Percentiles rank a stretch among this genome's conserved stretches.
These are phyloP conservation scores for Penicillium goetzii DNA, from an alignment of 495 filamentous ascomycete genomes.

Conservation along the genomic window DNA sequence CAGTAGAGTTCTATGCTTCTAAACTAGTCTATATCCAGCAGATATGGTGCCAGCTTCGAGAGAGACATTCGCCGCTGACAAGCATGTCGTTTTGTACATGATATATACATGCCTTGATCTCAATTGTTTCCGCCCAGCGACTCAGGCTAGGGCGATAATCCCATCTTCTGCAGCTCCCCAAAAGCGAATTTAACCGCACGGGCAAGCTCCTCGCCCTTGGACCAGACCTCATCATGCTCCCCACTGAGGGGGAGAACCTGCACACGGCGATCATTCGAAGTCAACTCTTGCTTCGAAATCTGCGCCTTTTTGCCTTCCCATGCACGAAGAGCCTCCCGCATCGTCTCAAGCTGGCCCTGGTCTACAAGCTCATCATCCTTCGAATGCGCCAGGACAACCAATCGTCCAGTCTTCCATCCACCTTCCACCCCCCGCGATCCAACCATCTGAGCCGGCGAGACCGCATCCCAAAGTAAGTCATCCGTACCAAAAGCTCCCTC, in stretches of 20 bases:
- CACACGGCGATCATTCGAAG: conserved; percentile 50
- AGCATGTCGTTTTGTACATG: background rate
- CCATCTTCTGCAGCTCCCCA: conserved; percentile 36
- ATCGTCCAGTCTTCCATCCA: conserved; percentile 46
- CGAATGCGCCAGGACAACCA: conserved; percentile 64
- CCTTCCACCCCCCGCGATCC: conserved; percentile 38
- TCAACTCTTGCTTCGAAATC: conserved; percentile 37
- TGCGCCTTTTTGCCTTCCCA: conserved; percentile 32
- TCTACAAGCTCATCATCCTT: conserved; percentile 64
- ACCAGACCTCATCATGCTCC: conserved; percentile 66
- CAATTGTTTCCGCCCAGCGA: background rate
- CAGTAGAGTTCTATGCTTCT: background rate
- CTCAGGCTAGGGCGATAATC: conserved; percentile 23
- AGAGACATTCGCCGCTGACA: background rate
- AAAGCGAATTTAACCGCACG: conserved; percentile 40
- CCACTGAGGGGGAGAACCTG: conserved; percentile 54
- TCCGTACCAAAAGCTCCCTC: conserved; percentile 65
- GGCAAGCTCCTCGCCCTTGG: conserved; percentile 55
- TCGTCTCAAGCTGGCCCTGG: conserved; percentile 51
- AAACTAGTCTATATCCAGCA: background rate
- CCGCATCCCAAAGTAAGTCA: conserved; percentile 53
- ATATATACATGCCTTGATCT: background rate
- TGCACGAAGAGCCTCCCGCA: conserved; percentile 46
- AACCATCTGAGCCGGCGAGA: conserved; percentile 51
- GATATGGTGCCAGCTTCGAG: background rate